Percentiles rank a stretch among this genome's conserved stretches.
Conservation (phyloP, 768 basidiomycete species). For the Cystobasidium ongulense region DNA sequence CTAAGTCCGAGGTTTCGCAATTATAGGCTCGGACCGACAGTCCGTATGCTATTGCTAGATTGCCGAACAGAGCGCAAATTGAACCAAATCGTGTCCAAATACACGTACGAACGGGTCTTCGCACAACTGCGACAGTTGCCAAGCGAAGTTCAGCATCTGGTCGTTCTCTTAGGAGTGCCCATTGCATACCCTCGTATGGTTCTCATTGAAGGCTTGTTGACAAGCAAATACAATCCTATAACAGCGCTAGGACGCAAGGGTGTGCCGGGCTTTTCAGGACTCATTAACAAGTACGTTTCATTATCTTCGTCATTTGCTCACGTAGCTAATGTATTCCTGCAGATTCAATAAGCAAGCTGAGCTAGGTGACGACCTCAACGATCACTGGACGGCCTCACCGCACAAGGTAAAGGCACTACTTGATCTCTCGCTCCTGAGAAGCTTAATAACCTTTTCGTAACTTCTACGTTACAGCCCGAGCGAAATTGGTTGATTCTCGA, state of each 20-base stretch:
- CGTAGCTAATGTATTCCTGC: constrained; percentile 37
- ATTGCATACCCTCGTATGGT: constrained; percentile 74
- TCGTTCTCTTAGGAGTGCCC: constrained; percentile 64
- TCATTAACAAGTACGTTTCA: constrained; percentile 45
- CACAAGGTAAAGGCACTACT: constrained; percentile 25
- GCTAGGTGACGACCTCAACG: constrained; percentile 71
- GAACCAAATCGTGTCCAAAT: constrained; percentile 65
- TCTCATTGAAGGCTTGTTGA: constrained; percentile 55
- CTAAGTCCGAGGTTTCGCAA: constrained; percentile 54
- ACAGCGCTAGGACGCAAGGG: constrained; percentile 64
- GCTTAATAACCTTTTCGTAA: not conserved
- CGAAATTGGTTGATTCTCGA: constrained; percentile 75
- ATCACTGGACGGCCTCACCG: constrained; percentile 39
- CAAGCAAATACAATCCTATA: constrained; percentile 63
- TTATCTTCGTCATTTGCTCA: constrained; percentile 38
- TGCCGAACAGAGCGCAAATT: constrained; percentile 75
- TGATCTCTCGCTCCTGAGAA: not conserved
- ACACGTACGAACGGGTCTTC: constrained; percentile 68
- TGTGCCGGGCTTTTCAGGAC: constrained; percentile 61
- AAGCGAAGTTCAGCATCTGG: constrained; percentile 63
- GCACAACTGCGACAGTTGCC: constrained; percentile 58
- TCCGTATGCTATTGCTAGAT: constrained; percentile 45
- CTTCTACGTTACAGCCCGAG: constrained; percentile 57
- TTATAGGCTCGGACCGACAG: constrained; percentile 68
- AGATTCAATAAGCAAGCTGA: constrained; percentile 86